Evolutionary conservation across 345 rosid genomes (phyloP), one percentile per base, ranked within the genome.

Genomic region (Gynandropsis gynandra): DNA sequence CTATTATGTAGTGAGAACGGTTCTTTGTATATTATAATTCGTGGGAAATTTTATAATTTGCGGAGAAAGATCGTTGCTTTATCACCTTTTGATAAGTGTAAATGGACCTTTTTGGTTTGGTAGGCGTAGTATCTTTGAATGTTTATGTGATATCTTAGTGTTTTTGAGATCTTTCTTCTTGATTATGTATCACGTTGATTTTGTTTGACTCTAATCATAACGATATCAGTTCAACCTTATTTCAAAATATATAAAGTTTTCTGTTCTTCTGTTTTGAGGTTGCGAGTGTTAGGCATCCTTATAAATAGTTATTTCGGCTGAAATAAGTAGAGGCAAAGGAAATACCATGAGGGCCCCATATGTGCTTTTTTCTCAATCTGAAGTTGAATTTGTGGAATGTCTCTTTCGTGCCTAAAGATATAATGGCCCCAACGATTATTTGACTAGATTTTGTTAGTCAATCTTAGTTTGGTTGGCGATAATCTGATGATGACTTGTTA

Each of bases 291-390:
- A n/a, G n/a, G n/a, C n/a, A n/a, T n/a, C n/a, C n/a, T n/a, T n/a
- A n/a, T n/a, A n/a, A n/a, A n/a, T n/a, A n/a, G n/a, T n/a, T n/a
- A n/a, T 48, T 64, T 47, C 7, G 18, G 15, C 10, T 56, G 34
- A 10, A 24, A 29, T 39, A 33, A 33, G 36, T 36, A 36, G 10
- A 36, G 40, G 40, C n/a, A 36, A 36, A 33, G 48, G 56, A 56
- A 39, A 24, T 24, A 24, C 50, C 49, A 46, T 19, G 70, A 65
- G 70, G 70, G 64, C 39, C 70, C 70, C 70, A 58, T 45, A 32
- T 5, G 29, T 44, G 20, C 27, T 53, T 56, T 24, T 5, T 24
- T 2, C 21, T 34, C 17, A 42, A 19, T 49, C 50, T 7, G 8
- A 24, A 27, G 47, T 51, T 16, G 36, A 52, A 4, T 52, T 65